phyloP scores from a whole-genome alignment of 208 protist genomes.

The Strigomonas galati region DNA sequence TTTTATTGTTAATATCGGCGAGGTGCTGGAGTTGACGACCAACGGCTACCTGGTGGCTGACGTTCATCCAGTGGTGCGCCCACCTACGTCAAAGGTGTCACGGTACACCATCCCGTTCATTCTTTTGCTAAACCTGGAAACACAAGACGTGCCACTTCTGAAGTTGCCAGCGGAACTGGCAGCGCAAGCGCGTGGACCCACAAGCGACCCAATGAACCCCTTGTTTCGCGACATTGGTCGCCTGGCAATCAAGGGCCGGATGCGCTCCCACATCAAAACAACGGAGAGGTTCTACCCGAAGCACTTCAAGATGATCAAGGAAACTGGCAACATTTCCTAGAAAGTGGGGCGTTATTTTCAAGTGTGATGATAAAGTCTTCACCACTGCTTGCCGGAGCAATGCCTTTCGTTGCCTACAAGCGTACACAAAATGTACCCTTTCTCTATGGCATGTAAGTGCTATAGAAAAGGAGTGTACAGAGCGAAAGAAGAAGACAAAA shows the following conservation, averaged over 20 bases:
- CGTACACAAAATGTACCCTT: no score
- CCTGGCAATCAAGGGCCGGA: neutral
- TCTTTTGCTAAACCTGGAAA: neutral
- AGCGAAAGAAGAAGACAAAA: no score
- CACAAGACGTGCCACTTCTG: conserved; percentile 6
- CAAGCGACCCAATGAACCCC: neutral
- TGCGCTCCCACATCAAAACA: conserved; percentile 1
- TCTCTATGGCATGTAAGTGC: no score
- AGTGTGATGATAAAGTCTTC: no score
- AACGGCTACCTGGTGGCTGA: conserved; percentile 15
- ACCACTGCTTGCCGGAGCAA: no score
- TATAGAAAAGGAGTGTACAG: no score
- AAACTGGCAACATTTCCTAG: neutral
- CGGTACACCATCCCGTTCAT: conserved; percentile 18
- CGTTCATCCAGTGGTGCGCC: conserved; percentile 9
- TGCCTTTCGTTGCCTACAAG: no score
- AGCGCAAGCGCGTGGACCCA: conserved; percentile 7
- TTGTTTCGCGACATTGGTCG: conserved; percentile 2
- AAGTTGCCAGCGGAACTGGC: conserved; percentile 8
- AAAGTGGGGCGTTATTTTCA: no score
- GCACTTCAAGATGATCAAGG: neutral
- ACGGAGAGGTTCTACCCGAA: conserved; percentile 4
- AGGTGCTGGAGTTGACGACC: conserved; percentile 12
- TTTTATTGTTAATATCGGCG: no score
- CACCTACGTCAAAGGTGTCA: neutral